phyloP scores from a whole-genome alignment of 2,329 filamentous ascomycete genomes.

The Aspergillus neotritici region DNA sequence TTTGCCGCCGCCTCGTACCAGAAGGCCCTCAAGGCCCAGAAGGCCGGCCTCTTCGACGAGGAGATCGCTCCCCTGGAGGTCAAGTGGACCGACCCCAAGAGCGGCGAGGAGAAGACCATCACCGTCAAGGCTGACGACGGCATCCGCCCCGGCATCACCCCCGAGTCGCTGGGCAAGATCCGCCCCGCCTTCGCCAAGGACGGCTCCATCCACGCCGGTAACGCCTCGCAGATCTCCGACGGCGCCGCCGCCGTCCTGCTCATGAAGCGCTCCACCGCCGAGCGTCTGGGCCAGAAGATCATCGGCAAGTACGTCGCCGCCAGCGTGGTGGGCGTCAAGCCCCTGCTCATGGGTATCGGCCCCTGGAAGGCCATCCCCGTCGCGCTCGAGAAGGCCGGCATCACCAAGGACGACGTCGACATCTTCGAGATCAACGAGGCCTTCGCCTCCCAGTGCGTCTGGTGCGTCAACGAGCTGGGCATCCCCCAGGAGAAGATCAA shows the following conservation, averaged over 20 bases:
- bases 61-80: conserved; percentile 85
- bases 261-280: conserved; percentile 89
- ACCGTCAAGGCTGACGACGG: conserved; percentile 84
- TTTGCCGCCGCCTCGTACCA: conserved; percentile 92
- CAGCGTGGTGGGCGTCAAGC: conserved; percentile 80
- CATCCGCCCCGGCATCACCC: conserved; percentile 75
- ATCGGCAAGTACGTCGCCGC: conserved; percentile 88
- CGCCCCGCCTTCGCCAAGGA: conserved; percentile 83
- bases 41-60: conserved; percentile 81
- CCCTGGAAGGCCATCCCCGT: conserved; percentile 95
- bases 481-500: conserved; percentile 85
- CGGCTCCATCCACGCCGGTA: conserved; percentile 91
- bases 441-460: conserved; percentile 90
- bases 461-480: conserved; percentile 83
- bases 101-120: conserved; percentile 75
- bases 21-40: conserved; percentile 80
- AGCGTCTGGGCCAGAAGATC: conserved; percentile 80
- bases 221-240: conserved; percentile 92
- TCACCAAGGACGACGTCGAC: conserved; percentile 84
- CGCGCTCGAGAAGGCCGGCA: conserved; percentile 78
- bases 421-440: conserved; percentile 99
- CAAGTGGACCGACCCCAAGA: conserved; percentile 85
- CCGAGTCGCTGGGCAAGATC: conserved; percentile 86
- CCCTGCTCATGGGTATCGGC: conserved; percentile 91
- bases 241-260: conserved; percentile 90